Evolutionary conservation across 768 basidiomycete genomes (phyloP), one percentile per base, ranked within the genome.

Genomic region (Psilocybe azurescens): DNA sequence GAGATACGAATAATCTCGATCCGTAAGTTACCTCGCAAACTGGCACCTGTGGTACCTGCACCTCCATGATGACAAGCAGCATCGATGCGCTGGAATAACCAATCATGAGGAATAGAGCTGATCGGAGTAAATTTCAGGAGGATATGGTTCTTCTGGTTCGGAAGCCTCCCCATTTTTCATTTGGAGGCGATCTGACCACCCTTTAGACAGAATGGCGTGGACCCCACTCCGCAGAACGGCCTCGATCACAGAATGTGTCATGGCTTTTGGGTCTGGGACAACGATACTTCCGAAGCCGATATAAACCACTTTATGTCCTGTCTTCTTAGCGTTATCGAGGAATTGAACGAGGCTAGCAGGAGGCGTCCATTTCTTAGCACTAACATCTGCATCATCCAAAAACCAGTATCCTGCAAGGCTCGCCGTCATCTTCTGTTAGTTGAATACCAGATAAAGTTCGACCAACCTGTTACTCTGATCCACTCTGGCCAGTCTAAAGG

Each of bases 61-160:
- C 97, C 97, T 61, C 97, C 97, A 70, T 99, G 97, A 79, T 99
- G 97, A 65, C 96, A 97, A 16, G 94, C 94, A n/a, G 95, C 97
- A 71, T 96, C 93, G 61, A 99, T 94, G 49, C 89, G 86, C 65
- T 83, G 84, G 80, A 99, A 99, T 53, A 99, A 75, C 97, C 97
- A 99, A 73, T 98, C 94, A 65, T 97, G 95, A 38, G 96, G 95
- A 58, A 97, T 84, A 3, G 94, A 93, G 18, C 89, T 81, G 61
- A 99, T 89, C 1, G 89, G 89, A 79, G 73, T 92, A 94, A 64
- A 97, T 94, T 71, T 93, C 85, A 57, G 85, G 81, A 28, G 93
- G 91, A 48, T 93, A 72, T 5, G 90, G 83, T 63, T 90, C 87
- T 69, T 93, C 89, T 0, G 81, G 77, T 65, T 92, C 89, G 1